A percentile compares a stretch with the other conserved stretches of the same genome.
These are phyloP conservation scores for Teratosphaeria nubilosa DNA, from an alignment of 2,329 filamentous ascomycete species.

Conservation along the genomic window DNA sequence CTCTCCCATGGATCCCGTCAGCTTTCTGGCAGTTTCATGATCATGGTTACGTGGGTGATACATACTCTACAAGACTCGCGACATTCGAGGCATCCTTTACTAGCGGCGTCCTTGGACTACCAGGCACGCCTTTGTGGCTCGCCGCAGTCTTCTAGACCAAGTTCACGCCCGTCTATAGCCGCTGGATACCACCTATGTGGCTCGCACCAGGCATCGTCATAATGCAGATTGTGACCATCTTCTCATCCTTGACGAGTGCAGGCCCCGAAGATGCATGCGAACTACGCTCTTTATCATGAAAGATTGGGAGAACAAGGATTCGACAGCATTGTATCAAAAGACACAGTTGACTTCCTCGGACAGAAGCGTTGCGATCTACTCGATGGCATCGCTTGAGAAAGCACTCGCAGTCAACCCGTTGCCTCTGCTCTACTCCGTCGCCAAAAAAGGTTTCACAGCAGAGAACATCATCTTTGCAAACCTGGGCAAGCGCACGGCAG, in stretches of 20 bases:
- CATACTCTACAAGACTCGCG: neutral
- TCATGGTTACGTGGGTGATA: neutral
- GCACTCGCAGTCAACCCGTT: neutral
- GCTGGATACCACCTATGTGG: neutral
- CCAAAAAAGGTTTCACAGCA: neutral
- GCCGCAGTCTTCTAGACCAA: conserved; percentile 39
- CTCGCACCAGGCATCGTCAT: neutral
- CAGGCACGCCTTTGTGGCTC: conserved; percentile 58
- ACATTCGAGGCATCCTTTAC: conserved; percentile 33
- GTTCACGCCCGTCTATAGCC: neutral
- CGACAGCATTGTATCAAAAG: neutral
- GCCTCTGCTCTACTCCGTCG: neutral
- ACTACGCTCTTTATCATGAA: neutral
- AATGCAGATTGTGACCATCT: neutral
- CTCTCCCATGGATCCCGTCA: conserved; percentile 54
- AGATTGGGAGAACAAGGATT: neutral
- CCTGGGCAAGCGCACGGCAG: too few species aligned
- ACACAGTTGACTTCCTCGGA: neutral
- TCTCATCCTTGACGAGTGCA: neutral
- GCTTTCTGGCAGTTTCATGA: conserved; percentile 43
- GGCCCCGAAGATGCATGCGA: conserved; percentile 8
- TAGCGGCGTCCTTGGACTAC: conserved; percentile 50
- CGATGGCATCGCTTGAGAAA: neutral
- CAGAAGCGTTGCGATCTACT: neutral
- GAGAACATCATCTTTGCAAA: neutral